Conservation (phyloP, 192 early-diverging fungal species). For the Rhizophagus sp. region DNA sequence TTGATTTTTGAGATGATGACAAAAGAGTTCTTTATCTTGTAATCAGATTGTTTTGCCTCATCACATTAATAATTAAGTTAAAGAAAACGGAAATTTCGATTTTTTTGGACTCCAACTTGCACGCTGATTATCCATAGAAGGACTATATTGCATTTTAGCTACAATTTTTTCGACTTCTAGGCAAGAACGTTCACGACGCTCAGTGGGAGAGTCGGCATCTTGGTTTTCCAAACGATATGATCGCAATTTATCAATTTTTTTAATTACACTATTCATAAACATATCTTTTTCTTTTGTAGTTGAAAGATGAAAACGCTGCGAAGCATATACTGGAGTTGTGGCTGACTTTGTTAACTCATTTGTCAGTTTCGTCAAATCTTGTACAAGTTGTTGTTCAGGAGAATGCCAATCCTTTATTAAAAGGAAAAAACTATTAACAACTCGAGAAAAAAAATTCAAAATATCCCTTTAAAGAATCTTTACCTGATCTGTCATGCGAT, state of each 20-base stretch:
- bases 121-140: conserved; percentile 27
- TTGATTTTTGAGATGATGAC: not conserved
- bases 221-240: conserved; percentile 47
- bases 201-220: conserved; percentile 41
- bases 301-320: conserved; percentile 48
- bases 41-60: not conserved
- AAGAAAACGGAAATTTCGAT: not conserved
- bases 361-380: conserved; percentile 48
- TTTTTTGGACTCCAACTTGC: conserved; percentile 16
- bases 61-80: not conserved
- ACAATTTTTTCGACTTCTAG: conserved; percentile 18
- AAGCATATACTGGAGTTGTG: conserved; percentile 34
- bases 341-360: conserved; percentile 48
- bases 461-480: not conserved
- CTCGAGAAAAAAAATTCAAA: not conserved
- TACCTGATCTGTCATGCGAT: conserved; percentile 52
- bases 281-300: conserved; percentile 46
- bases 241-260: conserved; percentile 48
- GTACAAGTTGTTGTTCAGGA: conserved; percentile 47
- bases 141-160: conserved; percentile 7
- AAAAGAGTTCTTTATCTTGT: not conserved
- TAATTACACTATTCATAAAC: conserved; percentile 45
- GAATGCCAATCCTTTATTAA: conserved; percentile 50
- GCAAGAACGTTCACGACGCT: conserved; percentile 12
- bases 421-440: conserved; percentile 11